Evolutionary conservation across 2,329 filamentous ascomycete genomes (phyloP).

Genomic region (Aspergillus fumigatus): DNA sequence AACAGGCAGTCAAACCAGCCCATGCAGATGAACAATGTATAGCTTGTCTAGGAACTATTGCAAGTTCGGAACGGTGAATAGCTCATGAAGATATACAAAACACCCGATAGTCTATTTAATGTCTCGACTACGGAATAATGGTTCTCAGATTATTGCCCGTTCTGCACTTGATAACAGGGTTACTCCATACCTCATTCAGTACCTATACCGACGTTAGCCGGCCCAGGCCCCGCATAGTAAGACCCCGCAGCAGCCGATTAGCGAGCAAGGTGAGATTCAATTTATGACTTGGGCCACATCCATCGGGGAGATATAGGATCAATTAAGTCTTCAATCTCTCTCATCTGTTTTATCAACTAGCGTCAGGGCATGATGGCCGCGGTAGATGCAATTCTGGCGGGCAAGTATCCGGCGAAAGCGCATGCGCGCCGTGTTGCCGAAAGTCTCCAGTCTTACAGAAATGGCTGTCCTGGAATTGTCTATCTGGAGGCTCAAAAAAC

Average conservation of each 20-base stretch:
- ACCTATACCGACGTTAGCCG: slow-evolving; percentile 1
- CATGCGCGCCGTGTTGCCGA: slow-evolving; percentile 82
- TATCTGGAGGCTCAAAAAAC: slow-evolving; percentile 85
- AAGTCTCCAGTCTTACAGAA: slow-evolving; percentile 62
- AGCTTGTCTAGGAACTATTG: neutral
- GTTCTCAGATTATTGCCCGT: neutral
- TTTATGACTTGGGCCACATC: neutral
- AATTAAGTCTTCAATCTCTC: neutral
- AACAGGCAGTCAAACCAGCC: slow-evolving; percentile 21
- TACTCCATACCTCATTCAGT: neutral
- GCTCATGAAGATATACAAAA: neutral
- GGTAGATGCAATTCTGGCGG: slow-evolving; percentile 43
- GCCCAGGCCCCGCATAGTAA: slow-evolving; percentile 14
- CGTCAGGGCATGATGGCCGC: slow-evolving; percentile 24
- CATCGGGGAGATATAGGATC: neutral
- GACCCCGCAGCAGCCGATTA: slow-evolving; percentile 5
- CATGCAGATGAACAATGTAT: slow-evolving; percentile 8
- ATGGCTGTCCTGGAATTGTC: slow-evolving; percentile 66
- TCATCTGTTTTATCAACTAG: neutral
- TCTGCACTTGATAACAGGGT: neutral
- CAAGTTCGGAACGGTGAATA: neutral
- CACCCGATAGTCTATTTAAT: neutral
- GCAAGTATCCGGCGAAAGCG: slow-evolving; percentile 75
- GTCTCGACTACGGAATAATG: neutral
- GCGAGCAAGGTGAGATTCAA: neutral